Evolutionary conservation across 371 early-diverging fungal species (phyloP).

Genomic region (Mortierella polycephala): DNA sequence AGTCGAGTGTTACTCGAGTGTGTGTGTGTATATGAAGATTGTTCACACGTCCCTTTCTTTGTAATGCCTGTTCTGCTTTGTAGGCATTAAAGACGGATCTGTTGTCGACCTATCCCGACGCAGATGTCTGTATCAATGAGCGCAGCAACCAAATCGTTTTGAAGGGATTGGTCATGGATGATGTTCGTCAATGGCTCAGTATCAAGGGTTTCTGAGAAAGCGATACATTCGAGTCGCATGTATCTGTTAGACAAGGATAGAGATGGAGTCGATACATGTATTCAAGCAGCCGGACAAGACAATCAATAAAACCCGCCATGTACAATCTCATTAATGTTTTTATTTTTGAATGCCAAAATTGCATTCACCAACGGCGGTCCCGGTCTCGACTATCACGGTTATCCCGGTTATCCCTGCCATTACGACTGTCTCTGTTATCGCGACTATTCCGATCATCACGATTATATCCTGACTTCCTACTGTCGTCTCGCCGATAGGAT

Average conservation of each 20-base stretch:
- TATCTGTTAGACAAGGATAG: background rate
- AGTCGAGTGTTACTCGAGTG: background rate
- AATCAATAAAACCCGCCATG: background rate
- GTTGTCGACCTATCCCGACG: constrained; percentile 31
- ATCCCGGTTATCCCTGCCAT: constrained; percentile 34
- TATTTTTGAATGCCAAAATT: background rate
- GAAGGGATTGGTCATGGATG: constrained; percentile 45
- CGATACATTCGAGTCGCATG: background rate
- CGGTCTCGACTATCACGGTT: constrained; percentile 40
- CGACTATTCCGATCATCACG: constrained; percentile 22
- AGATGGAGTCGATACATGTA: background rate
- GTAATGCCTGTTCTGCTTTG: background rate
- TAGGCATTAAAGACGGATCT: constrained; percentile 49
- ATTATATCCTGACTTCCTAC: constrained; percentile 23
- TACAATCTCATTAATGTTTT: background rate
- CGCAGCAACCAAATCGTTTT: constrained; percentile 49
- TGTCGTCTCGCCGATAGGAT: constrained; percentile 10
- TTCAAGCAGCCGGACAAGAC: too few species aligned
- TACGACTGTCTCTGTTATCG: constrained; percentile 41
- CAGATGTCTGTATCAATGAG: constrained; percentile 45
- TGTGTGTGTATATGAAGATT: background rate
- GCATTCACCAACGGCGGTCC: constrained; percentile 18
- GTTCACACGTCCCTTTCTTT: background rate
- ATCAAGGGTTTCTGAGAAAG: constrained; percentile 42
- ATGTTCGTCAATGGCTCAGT: constrained; percentile 52